Evolutionary conservation across 805 yeast genomes (phyloP), one percentile per base, ranked within the genome.

Genomic region (Yarrowia bubula): DNA sequence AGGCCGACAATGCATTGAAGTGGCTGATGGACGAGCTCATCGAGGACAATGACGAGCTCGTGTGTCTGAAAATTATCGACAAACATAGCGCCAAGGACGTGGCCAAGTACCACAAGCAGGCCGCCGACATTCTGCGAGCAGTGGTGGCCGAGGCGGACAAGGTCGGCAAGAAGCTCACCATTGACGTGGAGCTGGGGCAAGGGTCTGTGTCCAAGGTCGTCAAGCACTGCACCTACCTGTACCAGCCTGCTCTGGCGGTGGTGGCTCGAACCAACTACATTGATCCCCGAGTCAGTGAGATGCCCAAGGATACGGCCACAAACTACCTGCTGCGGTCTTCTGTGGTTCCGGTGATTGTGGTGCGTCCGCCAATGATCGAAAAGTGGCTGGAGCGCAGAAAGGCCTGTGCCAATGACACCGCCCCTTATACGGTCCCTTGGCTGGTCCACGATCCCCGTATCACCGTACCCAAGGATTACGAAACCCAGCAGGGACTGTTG

Each of bases 21-120:
- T 81, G 84, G 84, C 74, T 81, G 1, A 67, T 82, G 14, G 80
- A 78, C 51, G 79, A 81, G 66, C 71, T 81, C 64, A 71, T 77
- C 18, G 75, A 72, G 37, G 82, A 81, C 66, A 80, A 80, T 18
- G 84, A 81, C 68, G 81, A 80, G 35, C 68, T 82, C 8, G 79
- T 82, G 4, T 78, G 82, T 50, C 69, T 81, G 18, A 73, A 81
- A 37, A 84, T 79, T 11, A 69, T 81, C 14, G 76, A 80, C 15
- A 58, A 58, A 15, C 75, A 75, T 28, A 75, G 73, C 41, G 68
- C 70, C 18, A 67, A 65, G 53, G 65, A 68, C 17, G 42, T 70
- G n/a, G 64, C 65, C 43, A 44, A 43, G 41, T 58, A 58, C 51
- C 51, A 58, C 22, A 35, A 18, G 33, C 64, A 58, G 43, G 64